Conservation (phyloP, 2,329 filamentous ascomycete species). For the Penicillium palitans region DNA sequence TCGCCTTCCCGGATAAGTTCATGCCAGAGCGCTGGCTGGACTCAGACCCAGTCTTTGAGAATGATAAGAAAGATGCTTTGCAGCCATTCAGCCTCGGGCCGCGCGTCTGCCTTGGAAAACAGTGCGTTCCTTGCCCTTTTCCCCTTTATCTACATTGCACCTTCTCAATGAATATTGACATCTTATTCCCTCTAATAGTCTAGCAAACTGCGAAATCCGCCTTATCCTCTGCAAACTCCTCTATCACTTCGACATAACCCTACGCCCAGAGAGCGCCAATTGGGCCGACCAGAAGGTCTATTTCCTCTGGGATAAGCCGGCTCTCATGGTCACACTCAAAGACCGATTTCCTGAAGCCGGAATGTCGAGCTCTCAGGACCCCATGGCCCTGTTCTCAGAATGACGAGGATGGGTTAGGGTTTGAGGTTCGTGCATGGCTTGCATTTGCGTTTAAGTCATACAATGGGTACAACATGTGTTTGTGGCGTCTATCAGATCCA, state of each 20-base stretch:
- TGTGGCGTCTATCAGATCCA: background rate
- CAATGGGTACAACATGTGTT: background rate
- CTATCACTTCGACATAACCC: slow-evolving; percentile 26
- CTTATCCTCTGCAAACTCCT: slow-evolving; percentile 30
- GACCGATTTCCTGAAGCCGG: slow-evolving; percentile 5
- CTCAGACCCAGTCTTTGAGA: slow-evolving; percentile 14
- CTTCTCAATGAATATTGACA: background rate
- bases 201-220: slow-evolving; percentile 30
- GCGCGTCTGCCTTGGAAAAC: slow-evolving; percentile 38
- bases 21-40: slow-evolving; percentile 39
- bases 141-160: background rate
- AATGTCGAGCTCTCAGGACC: background rate
- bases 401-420: background rate
- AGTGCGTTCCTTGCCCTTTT: slow-evolving; percentile 14
- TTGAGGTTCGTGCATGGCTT: background rate
- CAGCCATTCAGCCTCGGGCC: slow-evolving; percentile 41
- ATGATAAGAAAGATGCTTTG: slow-evolving; percentile 27
- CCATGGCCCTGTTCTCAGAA: background rate
- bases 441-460: background rate
- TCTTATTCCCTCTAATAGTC: background rate
- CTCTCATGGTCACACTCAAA: slow-evolving; percentile 21
- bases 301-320: slow-evolving; percentile 31
- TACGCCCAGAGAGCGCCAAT: slow-evolving; percentile 16
- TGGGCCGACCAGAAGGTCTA: slow-evolving; percentile 28
- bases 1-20: slow-evolving; percentile 27